A percentile compares a stretch with the other conserved stretches of the same genome.
Evolutionary conservation across 2,329 filamentous ascomycete species (phyloP).

Genomic region (Bipolaris victoriae): DNA sequence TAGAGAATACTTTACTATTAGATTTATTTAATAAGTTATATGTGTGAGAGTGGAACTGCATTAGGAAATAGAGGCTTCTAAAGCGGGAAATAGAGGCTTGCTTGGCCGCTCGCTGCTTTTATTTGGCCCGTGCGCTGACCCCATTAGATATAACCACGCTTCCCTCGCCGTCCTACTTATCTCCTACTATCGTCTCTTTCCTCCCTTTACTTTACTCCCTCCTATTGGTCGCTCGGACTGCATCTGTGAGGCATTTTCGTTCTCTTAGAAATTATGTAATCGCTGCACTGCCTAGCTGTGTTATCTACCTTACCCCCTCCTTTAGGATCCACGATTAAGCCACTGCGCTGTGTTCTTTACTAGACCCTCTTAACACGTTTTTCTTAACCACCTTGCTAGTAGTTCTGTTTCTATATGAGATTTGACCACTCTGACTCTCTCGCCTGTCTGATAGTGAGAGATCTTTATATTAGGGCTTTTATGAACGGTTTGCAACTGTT

Average conservation of each 20-base stretch:
- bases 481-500: background rate
- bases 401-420: background rate
- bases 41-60: slow-evolving; percentile 25
- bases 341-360: background rate
- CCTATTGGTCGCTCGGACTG: slow-evolving; percentile 20
- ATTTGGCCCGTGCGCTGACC: slow-evolving; percentile 27
- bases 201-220: slow-evolving; percentile 10
- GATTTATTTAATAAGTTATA: slow-evolving; percentile 17
- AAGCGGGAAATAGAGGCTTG: slow-evolving; percentile 24
- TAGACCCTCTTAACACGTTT: background rate
- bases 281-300: slow-evolving; percentile 8
- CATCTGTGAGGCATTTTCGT: slow-evolving; percentile 23
- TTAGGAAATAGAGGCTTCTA: slow-evolving; percentile 25
- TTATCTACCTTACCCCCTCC: slow-evolving; percentile 4
- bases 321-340: background rate
- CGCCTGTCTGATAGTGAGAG: background rate
- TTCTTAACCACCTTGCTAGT: background rate
- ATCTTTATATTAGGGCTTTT: background rate
- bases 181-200: slow-evolving; percentile 20
- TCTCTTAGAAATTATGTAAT: slow-evolving; percentile 15
- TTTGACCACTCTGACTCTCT: background rate
- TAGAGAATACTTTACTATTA: no score
- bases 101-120: slow-evolving; percentile 31
- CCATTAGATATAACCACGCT: slow-evolving; percentile 26
- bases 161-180: slow-evolving; percentile 20